Percentiles rank a stretch among this genome's conserved stretches.
Evolutionary conservation across 768 basidiomycete species (phyloP).

Genomic region (Lepiota subincarnata): DNA sequence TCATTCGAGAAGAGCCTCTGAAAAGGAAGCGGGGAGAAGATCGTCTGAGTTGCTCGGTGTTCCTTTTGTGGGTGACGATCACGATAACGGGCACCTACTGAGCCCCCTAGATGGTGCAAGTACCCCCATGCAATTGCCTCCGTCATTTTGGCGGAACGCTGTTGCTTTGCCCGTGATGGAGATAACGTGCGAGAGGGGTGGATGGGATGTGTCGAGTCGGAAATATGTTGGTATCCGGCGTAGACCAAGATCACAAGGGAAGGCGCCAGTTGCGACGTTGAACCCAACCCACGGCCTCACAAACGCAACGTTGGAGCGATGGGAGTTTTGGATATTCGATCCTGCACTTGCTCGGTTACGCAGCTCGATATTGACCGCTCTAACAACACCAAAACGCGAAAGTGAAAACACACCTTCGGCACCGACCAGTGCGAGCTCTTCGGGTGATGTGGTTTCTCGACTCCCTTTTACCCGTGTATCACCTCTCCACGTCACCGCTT

Average conservation of each 20-base stretch:
- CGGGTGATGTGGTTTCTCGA: conserved; percentile 39
- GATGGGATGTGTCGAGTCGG: conserved; percentile 65
- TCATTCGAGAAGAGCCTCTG: conserved; percentile 68
- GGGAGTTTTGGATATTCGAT: conserved; percentile 83
- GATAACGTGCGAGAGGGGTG: conserved; percentile 67
- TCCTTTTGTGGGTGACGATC: conserved; percentile 42
- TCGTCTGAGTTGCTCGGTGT: conserved; percentile 42
- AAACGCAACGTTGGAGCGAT: conserved; percentile 64
- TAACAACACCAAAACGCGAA: conserved; percentile 25
- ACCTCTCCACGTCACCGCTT: conserved; percentile 46
- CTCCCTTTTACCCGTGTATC: conserved; percentile 81
- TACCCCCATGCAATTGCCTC: conserved; percentile 28
- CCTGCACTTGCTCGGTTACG: conserved; percentile 43
- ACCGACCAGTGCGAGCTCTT: conserved; percentile 13
- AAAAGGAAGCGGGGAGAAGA: conserved; percentile 56
- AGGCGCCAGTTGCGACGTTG: conserved; percentile 20
- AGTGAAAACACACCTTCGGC: conserved; percentile 18
- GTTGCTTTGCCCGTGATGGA: conserved; percentile 50
- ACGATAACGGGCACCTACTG: conserved; percentile 24
- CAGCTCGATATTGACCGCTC: conserved; percentile 46
- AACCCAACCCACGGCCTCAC: conserved; percentile 46
- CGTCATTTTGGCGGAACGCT: conserved; percentile 57
- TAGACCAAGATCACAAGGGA: conserved; percentile 44
- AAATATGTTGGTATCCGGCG: conserved; percentile 68
- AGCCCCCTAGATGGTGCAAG: conserved; percentile 27